Base-by-base conservation (phyloP, 495 filamentous ascomycete species). In the Xylaria palmicola region DNA sequence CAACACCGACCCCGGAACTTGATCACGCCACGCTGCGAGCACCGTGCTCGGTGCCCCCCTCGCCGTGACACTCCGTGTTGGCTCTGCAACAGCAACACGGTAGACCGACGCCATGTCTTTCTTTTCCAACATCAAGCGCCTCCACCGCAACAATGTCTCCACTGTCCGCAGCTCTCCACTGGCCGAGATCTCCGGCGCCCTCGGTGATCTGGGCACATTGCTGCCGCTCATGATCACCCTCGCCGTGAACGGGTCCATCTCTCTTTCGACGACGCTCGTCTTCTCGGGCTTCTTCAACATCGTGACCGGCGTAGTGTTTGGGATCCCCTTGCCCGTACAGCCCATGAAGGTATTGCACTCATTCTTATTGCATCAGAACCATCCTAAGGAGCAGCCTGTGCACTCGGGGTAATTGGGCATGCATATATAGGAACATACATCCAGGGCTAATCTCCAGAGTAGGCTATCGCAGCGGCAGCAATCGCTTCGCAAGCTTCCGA, bases 191-290 rank as follows among this genome's bases (percentile, higher is more conserved):
- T 93, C 92, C 10, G 93, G 93, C 43, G 87, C 92, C 0, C 79
- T 98, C 13, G 93, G 93, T 56, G 93, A 98, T 74, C 79, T 97
- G 17, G 93, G 93, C 26, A 97, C 92, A 3, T 84, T 98, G 27
- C 85, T 98, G 8, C 93, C 93, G 17, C 83, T 97, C 51, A 87
- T 93, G 74, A 88, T 95, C 58, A 90, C 92, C 2, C 85, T 97
- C 3, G 85, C 91, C 0, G 69, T 90, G 17, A 86, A 88, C 50
- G 76, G 82, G 19, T 89, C 86, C 1, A 90, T 98, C 62, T 88
- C 88, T 32, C 84, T 98, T 0, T 83, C 90, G 30, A 86, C 87
- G 49, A 97, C 93, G 0, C 82, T 98, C 1, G 83, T 97, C 4
- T 95, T 97, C 72, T 89, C 90, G 0, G 93, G 93, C 1, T 62